phyloP scores from a whole-genome alignment of 2,329 filamentous ascomycete species.

The Metarhizium robertsii region DNA sequence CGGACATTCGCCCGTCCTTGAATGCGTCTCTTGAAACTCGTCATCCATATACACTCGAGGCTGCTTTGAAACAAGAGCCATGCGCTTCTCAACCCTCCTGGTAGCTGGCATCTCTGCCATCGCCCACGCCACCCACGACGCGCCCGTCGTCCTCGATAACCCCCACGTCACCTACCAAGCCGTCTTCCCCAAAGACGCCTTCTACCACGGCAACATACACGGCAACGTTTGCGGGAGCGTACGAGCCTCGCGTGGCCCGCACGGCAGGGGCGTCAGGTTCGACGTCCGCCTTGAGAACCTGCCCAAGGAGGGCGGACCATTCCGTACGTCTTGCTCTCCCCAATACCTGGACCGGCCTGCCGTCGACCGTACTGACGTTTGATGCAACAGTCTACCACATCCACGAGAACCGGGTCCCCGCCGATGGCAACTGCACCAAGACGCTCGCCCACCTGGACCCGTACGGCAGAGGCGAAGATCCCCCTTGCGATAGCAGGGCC shows the following conservation, averaged over 20 bases:
- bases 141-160: slow-evolving; percentile 45
- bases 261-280: slow-evolving; percentile 47
- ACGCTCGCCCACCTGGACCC: slow-evolving; percentile 65
- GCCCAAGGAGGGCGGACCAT: slow-evolving; percentile 47
- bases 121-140: slow-evolving; percentile 29
- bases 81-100: slow-evolving; percentile 2
- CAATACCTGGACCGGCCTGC: not conserved
- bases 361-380: not conserved
- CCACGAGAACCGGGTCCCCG: slow-evolving; percentile 54
- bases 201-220: slow-evolving; percentile 40
- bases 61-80: not conserved
- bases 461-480: slow-evolving; percentile 51
- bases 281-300: slow-evolving; percentile 48
- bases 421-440: slow-evolving; percentile 60
- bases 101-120: slow-evolving; percentile 18
- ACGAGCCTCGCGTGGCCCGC: slow-evolving; percentile 32
- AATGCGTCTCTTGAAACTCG: not conserved
- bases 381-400: slow-evolving; percentile 58
- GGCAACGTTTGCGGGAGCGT: slow-evolving; percentile 40
- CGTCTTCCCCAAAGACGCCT: slow-evolving; percentile 41
- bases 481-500: slow-evolving; percentile 46
- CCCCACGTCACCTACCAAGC: slow-evolving; percentile 46
- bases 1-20: too few relatives aligned
- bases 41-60: not conserved
- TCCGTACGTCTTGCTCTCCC: slow-evolving; percentile 37